Percentiles rank a stretch among this genome's conserved stretches.
phyloP scores from a whole-genome alignment of 129 eudicot genomes.

The Rutidosis leptorrhynchoides region DNA sequence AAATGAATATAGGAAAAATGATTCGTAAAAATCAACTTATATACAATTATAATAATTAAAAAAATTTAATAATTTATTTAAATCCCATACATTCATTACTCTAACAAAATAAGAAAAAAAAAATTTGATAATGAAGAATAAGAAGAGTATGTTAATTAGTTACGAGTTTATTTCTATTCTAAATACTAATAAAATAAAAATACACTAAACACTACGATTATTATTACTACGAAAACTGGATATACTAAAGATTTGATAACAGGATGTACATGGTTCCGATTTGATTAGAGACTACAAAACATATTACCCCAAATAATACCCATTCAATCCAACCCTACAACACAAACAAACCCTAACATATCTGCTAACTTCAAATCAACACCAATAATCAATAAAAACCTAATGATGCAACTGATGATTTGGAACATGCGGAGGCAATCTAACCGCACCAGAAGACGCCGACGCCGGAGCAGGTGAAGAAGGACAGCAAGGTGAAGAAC shows the following conservation, averaged over 20 bases:
- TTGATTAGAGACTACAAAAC: constrained; percentile 18
- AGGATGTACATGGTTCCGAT: constrained; percentile 36
- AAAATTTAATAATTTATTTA: too few relatives aligned
- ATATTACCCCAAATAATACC: constrained; percentile 3
- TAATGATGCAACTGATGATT: constrained; percentile 19
- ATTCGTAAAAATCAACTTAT: too few relatives aligned
- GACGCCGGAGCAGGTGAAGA: constrained; percentile 27
- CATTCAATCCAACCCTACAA: constrained; percentile 29
- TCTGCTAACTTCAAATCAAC: constrained; percentile 14
- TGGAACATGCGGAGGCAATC: constrained; percentile 29
- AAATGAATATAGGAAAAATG: too few relatives aligned
- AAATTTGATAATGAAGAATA: too few relatives aligned
- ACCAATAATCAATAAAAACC: not conserved
- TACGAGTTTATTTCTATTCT: too few relatives aligned
- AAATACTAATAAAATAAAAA: not conserved
- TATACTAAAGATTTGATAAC: constrained; percentile 16
- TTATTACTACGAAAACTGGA: not conserved
- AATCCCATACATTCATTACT: too few relatives aligned
- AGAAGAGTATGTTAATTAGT: too few relatives aligned
- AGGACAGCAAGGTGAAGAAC: constrained; percentile 29
- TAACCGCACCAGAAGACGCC: constrained; percentile 10
- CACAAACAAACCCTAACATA: constrained; percentile 31
- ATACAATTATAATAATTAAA: too few relatives aligned
- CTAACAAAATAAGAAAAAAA: too few relatives aligned
- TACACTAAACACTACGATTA: not conserved